Conservation (phyloP, 108 stramenopile species). For the Conticribra weissflogii region DNA sequence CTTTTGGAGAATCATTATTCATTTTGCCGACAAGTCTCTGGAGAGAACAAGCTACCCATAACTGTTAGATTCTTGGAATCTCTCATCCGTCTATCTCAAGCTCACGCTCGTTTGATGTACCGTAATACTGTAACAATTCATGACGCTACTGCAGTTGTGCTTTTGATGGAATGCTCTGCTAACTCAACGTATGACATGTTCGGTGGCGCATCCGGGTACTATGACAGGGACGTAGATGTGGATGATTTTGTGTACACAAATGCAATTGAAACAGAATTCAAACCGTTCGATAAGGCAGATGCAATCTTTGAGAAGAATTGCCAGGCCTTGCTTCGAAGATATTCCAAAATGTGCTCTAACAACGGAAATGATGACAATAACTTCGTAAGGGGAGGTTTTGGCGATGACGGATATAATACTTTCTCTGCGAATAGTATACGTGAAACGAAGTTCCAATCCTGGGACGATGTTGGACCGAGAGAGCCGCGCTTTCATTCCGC, state of each 20-base stretch:
- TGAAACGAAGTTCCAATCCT: not conserved
- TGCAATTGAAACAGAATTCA: conserved; percentile 45
- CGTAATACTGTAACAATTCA: conserved; percentile 71
- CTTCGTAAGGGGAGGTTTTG: not conserved
- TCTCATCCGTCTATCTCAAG: conserved; percentile 93
- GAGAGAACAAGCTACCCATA: conserved; percentile 64
- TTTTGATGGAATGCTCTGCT: conserved; percentile 84
- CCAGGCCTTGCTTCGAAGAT: conserved; percentile 31
- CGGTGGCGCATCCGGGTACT: conserved; percentile 11
- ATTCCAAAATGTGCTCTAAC: conserved; percentile 13
- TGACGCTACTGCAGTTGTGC: conserved; percentile 86
- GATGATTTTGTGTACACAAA: conserved; percentile 37
- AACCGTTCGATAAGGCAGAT: conserved; percentile 32
- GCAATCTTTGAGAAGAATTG: conserved; percentile 37
- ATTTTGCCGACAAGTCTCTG: conserved; percentile 59
- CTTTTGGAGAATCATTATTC: conserved; percentile 87
- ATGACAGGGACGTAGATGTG: not conserved
- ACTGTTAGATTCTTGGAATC: conserved; percentile 95
- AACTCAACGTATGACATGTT: no score
- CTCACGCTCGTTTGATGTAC: conserved; percentile 95
- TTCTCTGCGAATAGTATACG: not conserved
- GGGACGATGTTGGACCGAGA: conserved; percentile 14
- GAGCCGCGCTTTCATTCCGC: not conserved
- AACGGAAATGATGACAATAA: not conserved
- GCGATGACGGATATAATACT: not conserved